Base-by-base conservation (phyloP, 345 rosid genomes). In the Isatis tinctoria region DNA sequence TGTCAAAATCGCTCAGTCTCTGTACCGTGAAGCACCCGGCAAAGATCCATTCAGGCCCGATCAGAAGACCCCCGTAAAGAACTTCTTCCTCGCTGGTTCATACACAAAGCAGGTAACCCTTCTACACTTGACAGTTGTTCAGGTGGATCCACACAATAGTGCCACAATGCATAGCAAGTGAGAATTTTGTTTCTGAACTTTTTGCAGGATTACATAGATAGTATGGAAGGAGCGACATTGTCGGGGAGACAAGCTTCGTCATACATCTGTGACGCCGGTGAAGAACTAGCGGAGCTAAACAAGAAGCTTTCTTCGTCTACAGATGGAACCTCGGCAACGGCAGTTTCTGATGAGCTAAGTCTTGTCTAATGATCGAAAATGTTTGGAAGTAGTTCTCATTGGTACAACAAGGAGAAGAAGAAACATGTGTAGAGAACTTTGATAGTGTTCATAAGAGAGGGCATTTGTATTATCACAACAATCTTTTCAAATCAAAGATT, bases 31-130 rank as follows among this genome's bases (percentile, higher is more conserved):
- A 76, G 99, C 88, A 69, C 97, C 97, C 0, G 97, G 97, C 3
- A 90, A 90, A 82, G 99, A 92, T 81, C 99, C 99, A 58, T 92
- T 90, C 80, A 78, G 99, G 72, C 99, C 99, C 2, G 96, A 95
- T 84, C 99, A 95, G 77, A 95, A 81, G 84, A 91, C 99, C 2
- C 99, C 99, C 0, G 72, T 92, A 39, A 87, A 83, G 78, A 95
- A 92, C 72, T 95, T 95, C 80, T 91, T 91, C 86, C 97, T 95
- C 3, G 89, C 99, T 5, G 97, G 99, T 47, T 95, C 99, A 6
- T 90, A 95, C 74, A 92, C 97, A 49, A 95, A 90, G 72, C 99
- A 92, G 99, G 99, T 91, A 70, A 67, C 40, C 17, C 64, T 28
- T 51, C 4, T 1, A 53, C 27, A 30, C 24, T 56, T 9, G 4